Base-by-base conservation (phyloP, 345 rosid genomes). In the Murraya paniculata region DNA sequence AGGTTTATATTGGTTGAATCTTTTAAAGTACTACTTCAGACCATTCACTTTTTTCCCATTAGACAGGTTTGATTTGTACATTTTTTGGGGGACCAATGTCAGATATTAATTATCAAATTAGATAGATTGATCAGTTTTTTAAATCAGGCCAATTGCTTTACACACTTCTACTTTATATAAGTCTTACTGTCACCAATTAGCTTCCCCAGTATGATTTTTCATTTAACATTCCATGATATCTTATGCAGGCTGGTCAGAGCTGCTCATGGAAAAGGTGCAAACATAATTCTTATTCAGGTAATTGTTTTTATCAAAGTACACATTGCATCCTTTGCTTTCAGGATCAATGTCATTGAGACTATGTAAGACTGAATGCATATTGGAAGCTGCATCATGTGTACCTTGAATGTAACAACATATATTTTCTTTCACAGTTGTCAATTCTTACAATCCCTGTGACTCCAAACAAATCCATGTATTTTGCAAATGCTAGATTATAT, bases 211-310 rank as follows among this genome's bases (percentile, higher is more conserved):
- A 45, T 45, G 50, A 41, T 61, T 14, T 60, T 74, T 64, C 38
- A 39, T 25, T 66, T 59, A 56, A 22, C 50, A 58, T 39, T 65
- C 27, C 25, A 57, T 7, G 35, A 28, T 58, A 28, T 36, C 64
- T 65, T 68, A 2, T 79, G 81, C 86, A 94, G 97, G 86, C 76
- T 96, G 72, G 91, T 92, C 77, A 88, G 92, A 83, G 88, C 84
- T 83, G 91, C 92, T 83, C 91, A 90, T 75, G 81, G 69, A 1
- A 90, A 90, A 79, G 95, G 94, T 73, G 97, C 98, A 8, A 89
- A 92, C 73, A 89, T 94, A 78, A 85, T 96, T 88, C 99, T 94
- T 80, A 88, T 96, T 85, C 97, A 94, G 98, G 99, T 88, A 58
- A 55, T 25, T 75, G 59, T 73, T 76, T 27, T 45, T 76, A 68